Evolutionary conservation across 2,329 filamentous ascomycete species (phyloP), one percentile per base, ranked within the genome.

Genomic region (Cladosporium colombiae): DNA sequence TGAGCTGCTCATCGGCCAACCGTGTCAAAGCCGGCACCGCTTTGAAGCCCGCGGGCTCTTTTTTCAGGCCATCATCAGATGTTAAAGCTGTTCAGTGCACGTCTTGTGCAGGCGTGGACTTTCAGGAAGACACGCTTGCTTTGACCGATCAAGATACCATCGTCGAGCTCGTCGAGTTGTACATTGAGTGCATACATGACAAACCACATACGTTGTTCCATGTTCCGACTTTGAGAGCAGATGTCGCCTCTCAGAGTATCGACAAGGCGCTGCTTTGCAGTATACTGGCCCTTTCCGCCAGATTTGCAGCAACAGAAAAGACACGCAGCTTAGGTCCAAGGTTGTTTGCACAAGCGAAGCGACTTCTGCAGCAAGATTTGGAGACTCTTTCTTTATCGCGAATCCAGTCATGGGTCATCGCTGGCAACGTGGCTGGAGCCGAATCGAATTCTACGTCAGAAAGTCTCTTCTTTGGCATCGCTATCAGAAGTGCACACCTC

Each of bases 341-440:
- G 14, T 57, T 57, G 18, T 35, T 40, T 5, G 13, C 11, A 18
- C 72, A 27, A 68, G 71, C 18, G 65, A 72, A 62, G 56, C 52
- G 21, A 71, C 70, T 65, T 57, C 70, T 60, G 27, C 67, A 64
- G 66, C 70, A 59, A 69, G 69, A 79, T 61, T 66, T 80, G 27
- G 75, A 77, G 8, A 71, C 78, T n/a, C 73, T 80, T 18, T 77
- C 75, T 5, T 63, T 81, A 21, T 71, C 62, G 2, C 80, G 77
- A 1, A 71, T 81, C 11, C 80, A 81, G 68, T 77, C 77, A 5
- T 78, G 77, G 50, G 74, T 82, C 5, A 68, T 82, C 6, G 68
- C 81, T 0, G 80, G 77, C 2, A 76, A 76, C 3, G 74, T 76
- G 27, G 71, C 68, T 59, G 71, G 68, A 50, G 76, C 74, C 4